Evolutionary conservation across 2,329 filamentous ascomycete species (phyloP), one percentile per base, ranked within the genome.

Genomic region (Penicillium oxalicum): DNA sequence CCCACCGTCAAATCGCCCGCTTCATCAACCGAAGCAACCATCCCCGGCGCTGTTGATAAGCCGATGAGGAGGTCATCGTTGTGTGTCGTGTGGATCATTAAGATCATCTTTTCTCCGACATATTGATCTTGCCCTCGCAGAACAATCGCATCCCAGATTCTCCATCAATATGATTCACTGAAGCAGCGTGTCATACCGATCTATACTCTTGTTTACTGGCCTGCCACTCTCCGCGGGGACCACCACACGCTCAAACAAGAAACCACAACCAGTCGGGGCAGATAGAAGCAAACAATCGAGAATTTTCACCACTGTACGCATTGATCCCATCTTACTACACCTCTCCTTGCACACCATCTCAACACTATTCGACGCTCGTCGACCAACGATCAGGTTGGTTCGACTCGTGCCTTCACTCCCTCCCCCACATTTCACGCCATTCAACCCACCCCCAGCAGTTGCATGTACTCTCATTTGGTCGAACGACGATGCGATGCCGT

Each of bases 391-490:
- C 7, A 32, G 11, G 29, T 36, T 27, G n/a, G 34, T 44, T 50
- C 27, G 27, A 36, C 32, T 26, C 6, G 25, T 37, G 12, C 44
- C 25, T 32, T 33, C 9, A 40, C 28, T 27, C 36, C 40, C 43
- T 38, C 36, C 39, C 39, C 29, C 29, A 32, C 29, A 32, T 32
- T 32, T 32, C 8, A 32, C 7, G 8, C 38, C 33, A 26, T 33
- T 28, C 42, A 33, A 40, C 24, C 35, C 44, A 24, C 32, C 35
- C 37, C 44, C 32, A 40, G 52, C 52, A 50, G 55, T 61, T 68
- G 68, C 67, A 72, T 72, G 70, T 72, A 70, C 68, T 59, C 64
- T 54, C 53, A 64, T 49, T 57, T 70, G 40, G 48, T 68, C 40
- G 59, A 59, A 47, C 68, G 70, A 53, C 67, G 69, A 55, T 68